Evolutionary conservation across 139 green algal species (phyloP).

Genomic region (Mesostigma viride): DNA sequence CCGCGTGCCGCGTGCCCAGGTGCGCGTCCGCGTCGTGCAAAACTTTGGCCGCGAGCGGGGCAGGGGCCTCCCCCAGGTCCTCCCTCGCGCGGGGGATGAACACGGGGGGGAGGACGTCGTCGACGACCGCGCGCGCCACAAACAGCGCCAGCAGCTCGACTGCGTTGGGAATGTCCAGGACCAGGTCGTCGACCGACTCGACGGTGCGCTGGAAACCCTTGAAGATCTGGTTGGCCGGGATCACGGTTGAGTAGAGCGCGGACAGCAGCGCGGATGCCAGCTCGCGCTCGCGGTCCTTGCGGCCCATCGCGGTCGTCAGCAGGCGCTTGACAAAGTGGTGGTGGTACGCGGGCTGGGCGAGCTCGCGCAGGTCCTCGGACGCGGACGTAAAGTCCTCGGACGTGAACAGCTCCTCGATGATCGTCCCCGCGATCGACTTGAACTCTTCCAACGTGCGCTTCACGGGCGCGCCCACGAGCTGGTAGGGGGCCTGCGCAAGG

Average conservation of each 20-base stretch:
- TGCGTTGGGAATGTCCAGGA: conserved; percentile 78
- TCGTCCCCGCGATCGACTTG: conserved; percentile 46
- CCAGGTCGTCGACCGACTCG: conserved; percentile 57
- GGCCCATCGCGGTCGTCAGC: conserved; percentile 51
- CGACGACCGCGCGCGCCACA: conserved; percentile 72
- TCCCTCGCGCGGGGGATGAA: conserved; percentile 51
- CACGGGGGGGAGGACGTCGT: conserved; percentile 77
- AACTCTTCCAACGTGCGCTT: conserved; percentile 34
- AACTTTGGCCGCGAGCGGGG: neutral
- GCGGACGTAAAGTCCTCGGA: conserved; percentile 54
- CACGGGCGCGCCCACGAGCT: conserved; percentile 14
- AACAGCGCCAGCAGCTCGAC: conserved; percentile 64
- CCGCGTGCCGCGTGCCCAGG: conserved; percentile 46
- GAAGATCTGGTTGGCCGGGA: conserved; percentile 14
- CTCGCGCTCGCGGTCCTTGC: conserved; percentile 81
- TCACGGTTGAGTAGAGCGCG: conserved; percentile 62
- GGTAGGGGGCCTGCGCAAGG: conserved; percentile 14
- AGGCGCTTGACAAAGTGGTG: conserved; percentile 89
- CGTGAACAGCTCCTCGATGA: conserved; percentile 80
- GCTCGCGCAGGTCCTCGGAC: conserved; percentile 33
- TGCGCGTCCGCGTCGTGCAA: conserved; percentile 35
- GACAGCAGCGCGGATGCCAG: conserved; percentile 68
- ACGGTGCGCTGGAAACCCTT: conserved; percentile 36
- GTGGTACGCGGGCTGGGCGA: conserved; percentile 22
- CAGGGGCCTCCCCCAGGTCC: neutral